These are phyloP conservation scores for Termitomyces sp. DNA, from an alignment of 768 basidiomycete species.

Conservation along the genomic window DNA sequence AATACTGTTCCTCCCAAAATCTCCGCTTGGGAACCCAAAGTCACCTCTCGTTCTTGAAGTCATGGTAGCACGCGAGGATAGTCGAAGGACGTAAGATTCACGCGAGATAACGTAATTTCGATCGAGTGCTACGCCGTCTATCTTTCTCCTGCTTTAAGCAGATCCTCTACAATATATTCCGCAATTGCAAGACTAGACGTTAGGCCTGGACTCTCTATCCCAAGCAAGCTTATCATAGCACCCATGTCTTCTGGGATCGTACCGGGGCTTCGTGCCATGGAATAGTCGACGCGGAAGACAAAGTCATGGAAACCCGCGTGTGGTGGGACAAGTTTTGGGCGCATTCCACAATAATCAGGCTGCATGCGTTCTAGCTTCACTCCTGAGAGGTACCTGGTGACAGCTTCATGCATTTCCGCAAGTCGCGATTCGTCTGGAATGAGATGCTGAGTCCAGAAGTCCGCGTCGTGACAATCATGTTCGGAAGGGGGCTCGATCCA, in stretches of 20 bases:
- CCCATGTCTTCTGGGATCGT: slow-evolving; percentile 20
- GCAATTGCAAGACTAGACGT: slow-evolving; percentile 86
- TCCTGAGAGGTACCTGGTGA: slow-evolving; percentile 68
- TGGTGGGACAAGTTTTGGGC: slow-evolving; percentile 82
- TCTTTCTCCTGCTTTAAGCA: slow-evolving; percentile 27
- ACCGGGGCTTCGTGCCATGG: slow-evolving; percentile 21
- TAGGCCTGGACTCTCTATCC: slow-evolving; percentile 91
- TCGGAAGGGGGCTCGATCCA: slow-evolving; percentile 61
- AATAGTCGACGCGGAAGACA: slow-evolving; percentile 59
- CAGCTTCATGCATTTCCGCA: slow-evolving; percentile 61
- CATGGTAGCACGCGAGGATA: background rate
- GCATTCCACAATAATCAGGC: slow-evolving; percentile 80
- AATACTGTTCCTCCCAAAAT: slow-evolving; percentile 84
- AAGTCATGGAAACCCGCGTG: slow-evolving; percentile 83
- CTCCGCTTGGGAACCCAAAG: slow-evolving; percentile 77
- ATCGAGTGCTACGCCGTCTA: slow-evolving; percentile 4
- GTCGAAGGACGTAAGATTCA: background rate
- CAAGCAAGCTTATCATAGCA: slow-evolving; percentile 77
- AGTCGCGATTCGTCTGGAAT: slow-evolving; percentile 56
- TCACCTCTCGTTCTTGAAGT: slow-evolving; percentile 35
- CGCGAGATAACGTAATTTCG: slow-evolving; percentile 6
- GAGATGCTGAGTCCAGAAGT: slow-evolving; percentile 75
- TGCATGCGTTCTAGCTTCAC: slow-evolving; percentile 55
- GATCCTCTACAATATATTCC: slow-evolving; percentile 67
- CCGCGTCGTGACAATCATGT: slow-evolving; percentile 40